Conservation (phyloP, 148 eudicot species). For the Fallopia convolvulus region DNA sequence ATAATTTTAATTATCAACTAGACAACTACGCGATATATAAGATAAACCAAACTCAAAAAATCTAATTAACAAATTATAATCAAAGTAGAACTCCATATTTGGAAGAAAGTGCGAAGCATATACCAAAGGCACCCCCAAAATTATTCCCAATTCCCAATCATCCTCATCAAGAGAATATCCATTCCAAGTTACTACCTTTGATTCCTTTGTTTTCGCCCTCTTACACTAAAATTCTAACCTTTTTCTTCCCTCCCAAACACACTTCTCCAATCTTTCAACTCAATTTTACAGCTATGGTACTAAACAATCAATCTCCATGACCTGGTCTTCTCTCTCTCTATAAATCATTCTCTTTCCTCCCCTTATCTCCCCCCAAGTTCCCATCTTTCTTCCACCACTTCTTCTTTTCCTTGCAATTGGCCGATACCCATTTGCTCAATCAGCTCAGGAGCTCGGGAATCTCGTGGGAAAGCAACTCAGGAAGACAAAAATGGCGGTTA, state of each 20-base stretch:
- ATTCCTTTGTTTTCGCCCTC: conserved; percentile 10
- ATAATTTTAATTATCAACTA: too few relatives aligned
- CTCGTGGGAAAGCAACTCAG: conserved; percentile 14
- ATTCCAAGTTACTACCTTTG: neutral
- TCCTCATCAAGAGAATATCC: conserved; percentile 19
- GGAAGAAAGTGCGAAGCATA: conserved; percentile 12
- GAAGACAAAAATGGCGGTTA: conserved; percentile 29
- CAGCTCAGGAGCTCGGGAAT: conserved; percentile 17
- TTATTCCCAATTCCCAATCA: conserved; percentile 1
- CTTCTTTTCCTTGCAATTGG: conserved; percentile 6
- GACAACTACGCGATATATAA: too few relatives aligned
- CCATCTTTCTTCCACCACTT: conserved; percentile 14
- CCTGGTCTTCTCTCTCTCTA: conserved; percentile 3
- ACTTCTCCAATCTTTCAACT: neutral
- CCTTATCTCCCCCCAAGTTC: conserved; percentile 36
- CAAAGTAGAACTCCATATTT: neutral
- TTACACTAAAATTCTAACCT: neutral
- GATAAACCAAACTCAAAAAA: too few relatives aligned
- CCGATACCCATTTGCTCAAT: conserved; percentile 24
- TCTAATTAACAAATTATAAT: too few relatives aligned
- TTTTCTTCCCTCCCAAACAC: neutral
- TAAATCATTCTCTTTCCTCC: conserved; percentile 4
- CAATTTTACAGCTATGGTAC: neutral
- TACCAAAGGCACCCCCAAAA: conserved; percentile 10
- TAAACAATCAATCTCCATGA: conserved; percentile 17